Conservation (phyloP, 1,139 yeast genomes). For the Yamadazyma atlantica region DNA sequence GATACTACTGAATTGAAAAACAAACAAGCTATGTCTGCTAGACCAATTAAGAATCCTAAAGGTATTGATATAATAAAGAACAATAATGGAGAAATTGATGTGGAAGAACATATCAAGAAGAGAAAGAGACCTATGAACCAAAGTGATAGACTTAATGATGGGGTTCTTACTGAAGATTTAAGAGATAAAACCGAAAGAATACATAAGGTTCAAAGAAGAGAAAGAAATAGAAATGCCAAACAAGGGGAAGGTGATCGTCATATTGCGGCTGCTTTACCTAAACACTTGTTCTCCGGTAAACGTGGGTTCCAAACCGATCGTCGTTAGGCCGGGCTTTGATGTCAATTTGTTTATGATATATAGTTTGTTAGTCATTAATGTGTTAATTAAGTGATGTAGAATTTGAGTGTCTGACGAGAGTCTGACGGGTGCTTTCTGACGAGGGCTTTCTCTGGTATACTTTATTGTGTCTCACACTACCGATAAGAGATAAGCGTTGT, state of each 20-base stretch:
- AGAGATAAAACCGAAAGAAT: slow-evolving; percentile 86
- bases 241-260: slow-evolving; percentile 97
- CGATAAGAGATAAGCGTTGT: slow-evolving; percentile 2
- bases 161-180: slow-evolving; percentile 79
- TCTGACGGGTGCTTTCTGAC: no score
- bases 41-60: slow-evolving; percentile 28
- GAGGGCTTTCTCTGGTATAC: no score
- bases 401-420: no score
- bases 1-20: slow-evolving; percentile 67
- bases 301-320: slow-evolving; percentile 86
- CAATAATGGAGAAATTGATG: slow-evolving; percentile 46
- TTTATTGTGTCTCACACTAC: no score
- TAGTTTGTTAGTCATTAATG: slow-evolving; percentile 1
- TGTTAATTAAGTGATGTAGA: no score
- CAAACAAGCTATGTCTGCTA: slow-evolving; percentile 35
- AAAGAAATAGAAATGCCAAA: slow-evolving; percentile 88
- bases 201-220: slow-evolving; percentile 87
- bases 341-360: background rate
- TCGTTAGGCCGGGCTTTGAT: slow-evolving; percentile 51
- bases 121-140: slow-evolving; percentile 56
- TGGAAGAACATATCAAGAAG: slow-evolving; percentile 37
- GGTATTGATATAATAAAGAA: slow-evolving; percentile 76
- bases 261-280: slow-evolving; percentile 79
- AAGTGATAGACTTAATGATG: slow-evolving; percentile 81
- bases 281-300: slow-evolving; percentile 95